Evolutionary conservation across 805 yeast genomes (phyloP).

Genomic region (Candida anglica): DNA sequence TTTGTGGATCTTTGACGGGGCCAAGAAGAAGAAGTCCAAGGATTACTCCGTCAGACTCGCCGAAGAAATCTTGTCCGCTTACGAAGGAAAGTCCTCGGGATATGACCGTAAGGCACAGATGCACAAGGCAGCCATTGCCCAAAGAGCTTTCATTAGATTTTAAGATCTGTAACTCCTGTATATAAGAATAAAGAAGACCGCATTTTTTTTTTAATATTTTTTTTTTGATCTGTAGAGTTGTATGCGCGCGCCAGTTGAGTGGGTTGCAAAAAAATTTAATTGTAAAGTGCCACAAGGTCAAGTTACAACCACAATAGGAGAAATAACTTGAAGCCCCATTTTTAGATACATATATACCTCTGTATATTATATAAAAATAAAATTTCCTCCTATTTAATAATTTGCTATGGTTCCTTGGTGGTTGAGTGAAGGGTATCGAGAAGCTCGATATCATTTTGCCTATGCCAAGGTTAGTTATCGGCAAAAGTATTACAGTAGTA

Average conservation of each 20-base stretch:
- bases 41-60: conserved; percentile 86
- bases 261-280: too few species aligned
- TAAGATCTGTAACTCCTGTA: too few species aligned
- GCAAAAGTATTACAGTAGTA: conserved; percentile 35
- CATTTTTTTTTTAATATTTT: too few species aligned
- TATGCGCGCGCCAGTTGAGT: too few species aligned
- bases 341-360: too few species aligned
- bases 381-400: not conserved
- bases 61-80: conserved; percentile 80
- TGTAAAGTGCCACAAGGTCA: too few species aligned
- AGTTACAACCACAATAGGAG: too few species aligned
- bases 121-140: conserved; percentile 84
- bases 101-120: conserved; percentile 78
- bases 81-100: conserved; percentile 74
- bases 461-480: conserved; percentile 30
- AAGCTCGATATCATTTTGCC: conserved; percentile 27
- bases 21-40: conserved; percentile 71
- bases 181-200: too few species aligned
- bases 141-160: conserved; percentile 70
- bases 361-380: too few species aligned
- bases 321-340: too few species aligned
- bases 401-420: conserved; percentile 1
- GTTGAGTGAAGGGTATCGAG: conserved; percentile 12
- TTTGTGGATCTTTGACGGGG: conserved; percentile 84
- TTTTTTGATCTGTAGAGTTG: too few species aligned